Base-by-base conservation (phyloP, 306 rosid species). In the Betula pendula region DNA sequence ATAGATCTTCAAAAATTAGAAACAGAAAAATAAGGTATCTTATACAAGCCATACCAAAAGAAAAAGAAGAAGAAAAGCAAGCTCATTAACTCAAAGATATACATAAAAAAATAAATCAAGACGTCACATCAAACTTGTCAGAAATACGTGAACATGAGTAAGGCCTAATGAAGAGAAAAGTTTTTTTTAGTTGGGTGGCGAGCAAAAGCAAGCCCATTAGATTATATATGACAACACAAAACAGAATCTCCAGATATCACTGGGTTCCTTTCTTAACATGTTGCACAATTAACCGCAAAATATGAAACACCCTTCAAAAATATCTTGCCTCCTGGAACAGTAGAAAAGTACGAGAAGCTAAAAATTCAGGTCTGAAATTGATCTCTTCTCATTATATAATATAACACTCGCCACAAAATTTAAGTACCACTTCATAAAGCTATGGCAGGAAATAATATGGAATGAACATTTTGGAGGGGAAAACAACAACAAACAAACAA, bases 401-500 rank as follows among this genome's bases (percentile, higher is more conserved):
- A 7, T 5, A 6, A 63, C 24, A 63, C 44, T 35, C 70, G 19
- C 48, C 19, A 65, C 43, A 13, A 65, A 65, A 65, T 16, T 65
- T 60, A 14, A 60, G 47, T 9, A 13, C 35, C 6, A 14, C 25
- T 17, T 17, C 15, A 19, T 17, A 17, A 33, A 65, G 25, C 47
- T 33, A 19, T 3, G 47, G 24, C 15, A 15, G 47, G 19, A 35
- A 38, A 35, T 60, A 60, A 60, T 35, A 65, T 9, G 12, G 17
- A 33, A 65, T 35, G 15, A 65, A 35, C 20, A 8, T 33, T 16
- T 5, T 33, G 48, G 12, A 65, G 47, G 52, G 44, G 22, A 52
- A 72, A 59, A 38, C 42, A 5, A 38, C 53, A 48, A 49, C 24
- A 76, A 59, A 56, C 29, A 75, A 31, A 70, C 44, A 25, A 71